phyloP scores from a whole-genome alignment of 768 basidiomycete genomes.

The Boletus vermiculosoides region DNA sequence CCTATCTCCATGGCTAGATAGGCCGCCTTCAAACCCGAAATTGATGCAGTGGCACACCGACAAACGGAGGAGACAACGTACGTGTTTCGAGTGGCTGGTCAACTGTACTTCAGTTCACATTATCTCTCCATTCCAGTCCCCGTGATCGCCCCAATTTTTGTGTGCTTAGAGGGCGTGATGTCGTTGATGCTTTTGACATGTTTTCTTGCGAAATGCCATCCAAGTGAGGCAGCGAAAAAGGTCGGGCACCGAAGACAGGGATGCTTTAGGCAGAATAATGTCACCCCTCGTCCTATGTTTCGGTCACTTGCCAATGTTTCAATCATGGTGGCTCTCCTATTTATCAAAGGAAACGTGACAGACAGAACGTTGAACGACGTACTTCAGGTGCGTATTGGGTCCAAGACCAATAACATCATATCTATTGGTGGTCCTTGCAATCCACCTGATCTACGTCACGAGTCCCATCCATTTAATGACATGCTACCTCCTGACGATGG shows the following conservation, averaged over 20 bases:
- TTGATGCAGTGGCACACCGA: neutral
- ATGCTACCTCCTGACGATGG: neutral
- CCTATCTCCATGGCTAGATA: neutral
- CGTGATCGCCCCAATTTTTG: neutral
- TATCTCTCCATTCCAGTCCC: neutral
- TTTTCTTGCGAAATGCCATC: neutral
- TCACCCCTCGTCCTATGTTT: neutral
- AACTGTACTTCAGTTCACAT: neutral
- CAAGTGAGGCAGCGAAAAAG: neutral
- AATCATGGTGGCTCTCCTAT: neutral
- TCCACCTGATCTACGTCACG: neutral
- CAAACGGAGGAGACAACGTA: neutral
- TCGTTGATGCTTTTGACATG: neutral
- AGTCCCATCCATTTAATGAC: neutral
- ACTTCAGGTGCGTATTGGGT: neutral
- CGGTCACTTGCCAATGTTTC: neutral
- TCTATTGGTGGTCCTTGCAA: neutral
- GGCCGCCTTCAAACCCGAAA: neutral
- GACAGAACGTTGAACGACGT: neutral
- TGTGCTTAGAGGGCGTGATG: neutral
- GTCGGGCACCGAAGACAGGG: neutral
- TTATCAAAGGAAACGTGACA: neutral
- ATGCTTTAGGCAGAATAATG: neutral
- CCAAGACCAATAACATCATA: neutral
- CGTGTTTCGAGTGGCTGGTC: neutral